phyloP scores from a whole-genome alignment of 441 rosid genomes.

The Raphanus hybrid region DNA sequence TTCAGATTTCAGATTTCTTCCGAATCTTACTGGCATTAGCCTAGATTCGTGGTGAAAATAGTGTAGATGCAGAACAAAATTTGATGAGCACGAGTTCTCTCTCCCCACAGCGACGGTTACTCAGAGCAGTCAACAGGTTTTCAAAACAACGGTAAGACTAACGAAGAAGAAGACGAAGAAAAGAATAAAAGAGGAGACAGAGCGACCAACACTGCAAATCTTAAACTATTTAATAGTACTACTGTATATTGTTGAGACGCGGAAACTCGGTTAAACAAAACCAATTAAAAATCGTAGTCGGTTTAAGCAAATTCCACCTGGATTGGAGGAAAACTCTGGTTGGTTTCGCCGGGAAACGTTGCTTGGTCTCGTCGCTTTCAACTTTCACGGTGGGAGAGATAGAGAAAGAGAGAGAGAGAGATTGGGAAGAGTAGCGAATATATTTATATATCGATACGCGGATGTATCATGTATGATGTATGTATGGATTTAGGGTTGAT shows the following conservation, averaged over 20 bases:
- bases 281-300: not conserved
- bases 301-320: slow-evolving; percentile 6
- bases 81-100: slow-evolving; percentile 4
- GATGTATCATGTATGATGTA: not conserved
- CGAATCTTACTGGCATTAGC: not conserved
- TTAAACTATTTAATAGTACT: not conserved
- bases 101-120: slow-evolving; percentile 18
- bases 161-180: slow-evolving; percentile 19
- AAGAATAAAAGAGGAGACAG: slow-evolving; percentile 3
- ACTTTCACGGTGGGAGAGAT: slow-evolving; percentile 17
- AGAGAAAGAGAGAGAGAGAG: not conserved
- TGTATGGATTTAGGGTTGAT: slow-evolving; percentile 9
- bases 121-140: slow-evolving; percentile 33
- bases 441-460: not conserved
- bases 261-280: not conserved
- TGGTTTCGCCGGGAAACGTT: slow-evolving; percentile 23
- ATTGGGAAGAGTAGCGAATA: not conserved
- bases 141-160: too few species aligned
- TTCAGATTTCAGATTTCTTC: slow-evolving; percentile 1
- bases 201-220: slow-evolving; percentile 25
- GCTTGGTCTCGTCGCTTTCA: slow-evolving; percentile 18
- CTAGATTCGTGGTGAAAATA: not conserved
- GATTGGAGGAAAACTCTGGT: slow-evolving; percentile 16
- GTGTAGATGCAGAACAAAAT: not conserved
- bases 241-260: not conserved